These are phyloP conservation scores for Anisodus tanguticus DNA, from an alignment of 257 asterid species.

Conservation along the genomic window DNA sequence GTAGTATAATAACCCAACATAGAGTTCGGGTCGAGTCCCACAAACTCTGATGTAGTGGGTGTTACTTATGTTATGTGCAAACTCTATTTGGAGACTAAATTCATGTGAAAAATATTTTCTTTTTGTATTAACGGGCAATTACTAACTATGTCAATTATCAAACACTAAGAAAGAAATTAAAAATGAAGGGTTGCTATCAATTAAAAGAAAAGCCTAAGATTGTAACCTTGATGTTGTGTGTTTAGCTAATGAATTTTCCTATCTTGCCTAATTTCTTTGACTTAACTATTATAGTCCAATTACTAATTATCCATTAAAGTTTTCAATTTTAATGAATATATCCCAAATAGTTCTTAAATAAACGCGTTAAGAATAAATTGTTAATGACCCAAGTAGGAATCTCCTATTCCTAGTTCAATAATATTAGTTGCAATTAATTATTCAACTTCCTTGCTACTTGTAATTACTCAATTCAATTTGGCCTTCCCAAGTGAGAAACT, in stretches of 20 bases:
- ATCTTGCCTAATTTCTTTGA: neutral
- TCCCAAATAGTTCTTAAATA: neutral
- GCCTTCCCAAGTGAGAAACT: neutral
- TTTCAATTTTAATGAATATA: neutral
- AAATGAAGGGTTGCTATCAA: neutral
- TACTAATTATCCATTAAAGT: neutral
- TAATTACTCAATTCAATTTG: neutral
- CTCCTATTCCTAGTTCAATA: neutral
- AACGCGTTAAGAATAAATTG: neutral
- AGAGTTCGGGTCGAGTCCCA: neutral
- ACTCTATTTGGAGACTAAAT: neutral
- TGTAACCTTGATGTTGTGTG: neutral
- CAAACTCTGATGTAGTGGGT: neutral
- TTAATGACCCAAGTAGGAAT: conserved; percentile 11
- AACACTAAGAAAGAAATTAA: neutral
- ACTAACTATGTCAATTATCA: neutral
- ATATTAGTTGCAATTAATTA: neutral
- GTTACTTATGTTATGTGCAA: neutral
- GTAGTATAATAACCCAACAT: neutral
- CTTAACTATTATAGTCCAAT: neutral
- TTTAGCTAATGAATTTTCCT: neutral
- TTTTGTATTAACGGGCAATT: neutral
- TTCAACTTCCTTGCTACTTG: neutral
- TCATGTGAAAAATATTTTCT: neutral
- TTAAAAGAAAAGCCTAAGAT: neutral